Evolutionary conservation across 2,329 filamentous ascomycete species (phyloP), one percentile per base, ranked within the genome.

Genomic region (Aspergillus eucalypticola): DNA sequence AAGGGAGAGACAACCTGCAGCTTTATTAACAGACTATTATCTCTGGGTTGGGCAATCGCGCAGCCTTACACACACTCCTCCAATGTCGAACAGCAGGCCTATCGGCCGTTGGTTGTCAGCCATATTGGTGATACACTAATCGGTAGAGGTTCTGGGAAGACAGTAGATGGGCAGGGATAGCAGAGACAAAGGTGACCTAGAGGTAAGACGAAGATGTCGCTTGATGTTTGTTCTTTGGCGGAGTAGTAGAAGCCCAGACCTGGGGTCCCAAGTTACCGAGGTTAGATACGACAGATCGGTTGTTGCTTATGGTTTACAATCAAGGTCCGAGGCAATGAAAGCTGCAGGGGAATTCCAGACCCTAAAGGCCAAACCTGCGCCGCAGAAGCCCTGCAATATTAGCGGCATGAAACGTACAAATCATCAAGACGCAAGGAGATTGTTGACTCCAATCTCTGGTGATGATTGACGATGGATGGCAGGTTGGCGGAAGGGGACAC

Each of bases 71-170:
- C 92, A 96, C 68, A 99, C 95, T 63, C 95, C 95, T 41, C 95
- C 95, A 67, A 99, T 95, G 77, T 99, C 95, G 75, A 98, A 98
- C 21, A 99, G 82, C 32, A 96, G 80, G 58, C 91, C 90, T 68
- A 90, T 90, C 29, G 90, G 90, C 58, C 68, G 81, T 59, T 78
- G 81, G 42, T 71, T 72, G 48, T 70, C 65, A 8, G 78, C 60
- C 79, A 82, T 82, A 27, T 35, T 50, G 41, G 21, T 3, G 29
- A 8, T 52, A 35, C 17, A 5, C 25, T 41, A 7, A 7, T 44
- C 3, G 8, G n/a, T 29, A 17, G 10, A 29, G 29, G 3, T 21
- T 11, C 3, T 46, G 4, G 6, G 39, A 8, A 44, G 32, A 11
- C 8, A 48, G 8, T 25, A 15, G 21, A 5, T 21, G 41, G 32